Base-by-base conservation (phyloP, 2,329 filamentous ascomycete genomes). In the Graphilbum fragrans region DNA sequence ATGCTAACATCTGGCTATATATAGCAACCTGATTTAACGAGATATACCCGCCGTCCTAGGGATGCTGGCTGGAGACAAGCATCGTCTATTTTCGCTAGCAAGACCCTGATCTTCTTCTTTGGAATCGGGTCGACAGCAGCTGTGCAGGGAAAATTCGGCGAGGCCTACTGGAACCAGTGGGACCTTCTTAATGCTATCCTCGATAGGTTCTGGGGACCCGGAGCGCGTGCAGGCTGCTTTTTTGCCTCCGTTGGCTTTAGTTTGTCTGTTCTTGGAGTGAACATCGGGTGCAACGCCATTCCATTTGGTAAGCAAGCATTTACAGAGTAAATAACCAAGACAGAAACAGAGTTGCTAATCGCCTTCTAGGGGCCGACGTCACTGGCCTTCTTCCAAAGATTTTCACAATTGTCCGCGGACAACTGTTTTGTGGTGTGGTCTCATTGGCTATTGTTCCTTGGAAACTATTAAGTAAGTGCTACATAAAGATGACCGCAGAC, bases 401-500 rank as follows among this genome's bases (percentile, higher is more conserved):
- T 45, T 54, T 67, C 39, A 66, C 56, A 12, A 67, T 67, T 42
- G 52, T 56, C 7, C 53, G 64, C 18, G 64, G 64, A 16, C 61
- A 64, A 46, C 47, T 66, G 5, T 47, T 65, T 10, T 64, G 62
- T 41, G 55, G 55, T 12, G 37, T 66, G 2, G 47, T 65, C 9
- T 56, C 56, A 7, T 51, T 55, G 7, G 50, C 56, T 0, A 51
- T 63, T 6, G 55, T 62, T 12, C 64, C 64, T 1, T 67, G 64
- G 64, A 55, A 63, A 33, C 54, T 69, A 3, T 54, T 67, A 37
- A n/a, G n/a, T n/a, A n/a, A n/a, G n/a, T n/a, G n/a, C n/a, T n/a
- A n/a, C n/a, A n/a, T n/a, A n/a, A n/a, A n/a, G n/a, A n/a, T n/a
- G n/a, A n/a, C n/a, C n/a, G n/a, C n/a, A n/a, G n/a, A n/a, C n/a